A percentile compares a stretch with the other conserved stretches of the same genome.
Conservation (phyloP, 208 protist genomes). For the Endotrypanum monterogeii region DNA sequence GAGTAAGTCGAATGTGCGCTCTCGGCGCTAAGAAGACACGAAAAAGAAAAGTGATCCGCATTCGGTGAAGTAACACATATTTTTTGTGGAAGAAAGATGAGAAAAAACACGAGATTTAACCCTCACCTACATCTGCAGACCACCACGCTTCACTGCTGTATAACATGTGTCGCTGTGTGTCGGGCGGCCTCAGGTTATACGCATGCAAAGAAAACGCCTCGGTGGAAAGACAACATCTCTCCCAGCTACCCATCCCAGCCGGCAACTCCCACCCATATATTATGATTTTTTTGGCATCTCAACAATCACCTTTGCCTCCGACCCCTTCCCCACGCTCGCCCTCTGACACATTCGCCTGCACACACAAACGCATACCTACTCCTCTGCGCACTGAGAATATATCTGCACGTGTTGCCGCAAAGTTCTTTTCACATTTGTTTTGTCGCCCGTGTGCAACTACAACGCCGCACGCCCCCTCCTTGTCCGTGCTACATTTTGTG, state of each 20-base stretch:
- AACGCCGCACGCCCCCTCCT: neutral
- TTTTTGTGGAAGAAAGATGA: neutral
- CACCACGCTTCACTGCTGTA: neutral
- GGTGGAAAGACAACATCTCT: neutral
- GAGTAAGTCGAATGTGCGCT: too few relatives aligned
- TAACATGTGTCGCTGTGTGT: neutral
- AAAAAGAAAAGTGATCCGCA: too few relatives aligned
- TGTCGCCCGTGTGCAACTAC: neutral
- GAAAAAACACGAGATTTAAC: neutral
- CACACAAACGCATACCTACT: too few relatives aligned
- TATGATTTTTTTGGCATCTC: neutral
- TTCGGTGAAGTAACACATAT: too few relatives aligned
- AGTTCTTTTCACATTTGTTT: neutral
- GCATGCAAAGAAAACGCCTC: neutral
- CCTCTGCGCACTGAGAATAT: neutral
- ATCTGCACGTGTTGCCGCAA: neutral
- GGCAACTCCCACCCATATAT: neutral
- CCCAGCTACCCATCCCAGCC: neutral
- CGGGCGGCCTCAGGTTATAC: neutral
- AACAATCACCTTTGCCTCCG: neutral
- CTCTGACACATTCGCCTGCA: neutral
- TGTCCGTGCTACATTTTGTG: neutral
- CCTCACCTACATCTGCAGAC: neutral
- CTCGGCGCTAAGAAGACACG: neutral
- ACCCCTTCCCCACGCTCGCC: neutral